These are phyloP conservation scores for Aspergillus versicolor DNA, from an alignment of 2,329 filamentous ascomycete species.

Conservation along the genomic window DNA sequence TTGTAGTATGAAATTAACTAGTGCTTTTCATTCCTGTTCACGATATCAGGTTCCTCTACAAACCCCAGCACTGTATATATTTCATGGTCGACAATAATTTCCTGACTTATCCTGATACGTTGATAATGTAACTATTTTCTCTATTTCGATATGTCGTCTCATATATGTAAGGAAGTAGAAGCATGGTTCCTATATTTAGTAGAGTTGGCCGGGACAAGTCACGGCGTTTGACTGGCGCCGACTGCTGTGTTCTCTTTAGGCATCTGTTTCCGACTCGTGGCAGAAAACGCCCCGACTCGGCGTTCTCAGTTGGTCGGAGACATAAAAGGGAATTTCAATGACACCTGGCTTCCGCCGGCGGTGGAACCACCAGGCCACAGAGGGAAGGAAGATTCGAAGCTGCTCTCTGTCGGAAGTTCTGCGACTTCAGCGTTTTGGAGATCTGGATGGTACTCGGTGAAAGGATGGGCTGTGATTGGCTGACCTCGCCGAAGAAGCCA, in stretches of 20 bases:
- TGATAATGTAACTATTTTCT: no score
- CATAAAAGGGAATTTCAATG: not conserved
- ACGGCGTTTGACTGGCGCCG: no score
- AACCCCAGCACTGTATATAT: not conserved
- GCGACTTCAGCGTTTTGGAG: conserved; percentile 1
- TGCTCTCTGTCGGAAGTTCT: conserved; percentile 4
- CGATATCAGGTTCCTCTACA: not conserved
- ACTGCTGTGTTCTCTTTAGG: not conserved
- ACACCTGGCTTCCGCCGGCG: not conserved
- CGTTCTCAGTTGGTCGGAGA: not conserved
- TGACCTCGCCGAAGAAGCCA: conserved; percentile 9
- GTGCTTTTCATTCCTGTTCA: no score
- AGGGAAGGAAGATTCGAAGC: conserved; percentile 10
- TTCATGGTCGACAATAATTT: no score
- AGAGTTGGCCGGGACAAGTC: no score
- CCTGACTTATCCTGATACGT: no score
- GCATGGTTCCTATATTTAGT: no score
- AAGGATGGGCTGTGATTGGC: conserved; percentile 7
- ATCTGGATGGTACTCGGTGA: conserved; percentile 7
- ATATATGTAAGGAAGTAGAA: no score
- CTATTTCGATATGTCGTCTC: no score
- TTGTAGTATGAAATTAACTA: no score
- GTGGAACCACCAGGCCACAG: conserved; percentile 3
- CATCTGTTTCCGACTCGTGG: not conserved
- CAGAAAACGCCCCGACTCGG: not conserved